These are phyloP conservation scores for Monosporascus sp. DNA, from an alignment of 2,329 filamentous ascomycete genomes.

Conservation along the genomic window DNA sequence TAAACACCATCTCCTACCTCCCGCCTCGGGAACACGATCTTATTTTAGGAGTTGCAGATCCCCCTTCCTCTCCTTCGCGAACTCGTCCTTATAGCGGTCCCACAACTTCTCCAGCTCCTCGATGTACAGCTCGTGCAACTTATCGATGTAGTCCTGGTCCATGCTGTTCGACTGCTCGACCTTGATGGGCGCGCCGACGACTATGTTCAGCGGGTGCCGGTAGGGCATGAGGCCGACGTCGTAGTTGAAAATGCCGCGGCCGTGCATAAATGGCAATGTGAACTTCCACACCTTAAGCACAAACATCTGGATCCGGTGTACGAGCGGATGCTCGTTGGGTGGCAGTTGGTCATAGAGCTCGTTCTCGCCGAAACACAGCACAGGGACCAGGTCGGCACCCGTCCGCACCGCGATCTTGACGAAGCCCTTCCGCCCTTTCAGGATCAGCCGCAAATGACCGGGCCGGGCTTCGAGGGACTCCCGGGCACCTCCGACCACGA, in stretches of 20 bases:
- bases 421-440: slow-evolving; percentile 84
- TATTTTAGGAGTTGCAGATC: slow-evolving; percentile 59
- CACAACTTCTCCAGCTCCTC: slow-evolving; percentile 68
- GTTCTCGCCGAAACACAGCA: slow-evolving; percentile 91
- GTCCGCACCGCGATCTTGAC: slow-evolving; percentile 87
- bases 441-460: slow-evolving; percentile 67
- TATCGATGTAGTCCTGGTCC: slow-evolving; percentile 69
- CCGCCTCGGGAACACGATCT: not conserved
- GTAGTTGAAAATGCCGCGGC: slow-evolving; percentile 92
- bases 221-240: slow-evolving; percentile 97
- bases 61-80: slow-evolving; percentile 55
- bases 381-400: slow-evolving; percentile 90
- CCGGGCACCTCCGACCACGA: slow-evolving; percentile 87
- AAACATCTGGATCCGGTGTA: slow-evolving; percentile 77
- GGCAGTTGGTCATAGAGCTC: slow-evolving; percentile 90
- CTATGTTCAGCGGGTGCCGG: slow-evolving; percentile 78
- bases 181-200: slow-evolving; percentile 77
- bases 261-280: slow-evolving; percentile 85
- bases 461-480: slow-evolving; percentile 89
- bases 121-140: slow-evolving; percentile 75
- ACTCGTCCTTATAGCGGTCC: slow-evolving; percentile 73
- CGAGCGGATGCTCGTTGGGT: slow-evolving; percentile 67
- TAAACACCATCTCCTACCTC: too few relatives aligned
- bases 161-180: slow-evolving; percentile 61
- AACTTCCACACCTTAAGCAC: slow-evolving; percentile 86